Percentiles rank a stretch among this genome's conserved stretches.
phyloP scores from a whole-genome alignment of 179 eudicot genomes.

The Drosera spatulata region DNA sequence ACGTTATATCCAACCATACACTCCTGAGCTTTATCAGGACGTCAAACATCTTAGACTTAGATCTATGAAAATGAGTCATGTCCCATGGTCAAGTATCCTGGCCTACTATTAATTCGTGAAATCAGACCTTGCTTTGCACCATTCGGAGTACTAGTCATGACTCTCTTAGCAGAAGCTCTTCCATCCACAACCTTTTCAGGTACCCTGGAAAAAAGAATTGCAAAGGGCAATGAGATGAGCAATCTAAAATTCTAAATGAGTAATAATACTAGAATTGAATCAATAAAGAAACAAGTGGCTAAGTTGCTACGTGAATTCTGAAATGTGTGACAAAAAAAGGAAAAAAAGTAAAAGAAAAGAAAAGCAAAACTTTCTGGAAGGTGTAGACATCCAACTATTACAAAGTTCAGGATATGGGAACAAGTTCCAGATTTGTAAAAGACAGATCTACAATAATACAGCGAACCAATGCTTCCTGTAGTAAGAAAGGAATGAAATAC shows the following conservation, averaged over 20 bases:
- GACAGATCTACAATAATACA: too few species aligned
- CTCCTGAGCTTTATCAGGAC: too few species aligned
- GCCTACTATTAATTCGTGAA: background rate
- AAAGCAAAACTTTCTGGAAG: too few species aligned
- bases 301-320: background rate
- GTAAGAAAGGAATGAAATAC: slow-evolving; percentile 16
- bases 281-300: background rate
- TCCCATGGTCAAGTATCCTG: background rate
- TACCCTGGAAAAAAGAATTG: slow-evolving; percentile 26
- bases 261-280: background rate
- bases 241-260: background rate
- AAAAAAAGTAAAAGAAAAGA: too few species aligned
- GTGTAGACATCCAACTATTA: too few species aligned
- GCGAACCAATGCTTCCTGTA: background rate
- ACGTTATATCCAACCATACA: too few species aligned
- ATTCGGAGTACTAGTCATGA: slow-evolving; percentile 30
- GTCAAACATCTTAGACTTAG: too few species aligned
- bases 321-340: too few species aligned
- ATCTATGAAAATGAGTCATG: background rate
- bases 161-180: slow-evolving; percentile 52
- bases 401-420: too few species aligned
- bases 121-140: slow-evolving; percentile 39
- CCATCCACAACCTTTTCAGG: slow-evolving; percentile 52
- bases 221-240: background rate
- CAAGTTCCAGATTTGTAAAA: too few species aligned